Evolutionary conservation across 208 protist genomes (phyloP).

Genomic region (Sergeia podlipaevii): DNA sequence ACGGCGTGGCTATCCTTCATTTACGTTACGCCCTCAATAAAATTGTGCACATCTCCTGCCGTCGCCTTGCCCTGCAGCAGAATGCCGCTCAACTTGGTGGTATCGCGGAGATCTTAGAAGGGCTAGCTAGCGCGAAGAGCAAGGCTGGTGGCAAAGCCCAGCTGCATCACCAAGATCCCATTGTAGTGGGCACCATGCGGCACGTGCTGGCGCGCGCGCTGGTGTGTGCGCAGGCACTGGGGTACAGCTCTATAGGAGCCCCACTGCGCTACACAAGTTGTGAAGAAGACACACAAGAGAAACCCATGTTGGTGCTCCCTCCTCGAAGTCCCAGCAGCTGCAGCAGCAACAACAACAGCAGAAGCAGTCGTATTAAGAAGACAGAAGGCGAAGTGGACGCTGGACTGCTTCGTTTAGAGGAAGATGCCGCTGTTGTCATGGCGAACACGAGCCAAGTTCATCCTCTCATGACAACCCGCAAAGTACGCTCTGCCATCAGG

Average conservation of each 20-base stretch:
- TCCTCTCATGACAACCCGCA: too few species aligned
- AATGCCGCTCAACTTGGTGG: constrained; percentile 46
- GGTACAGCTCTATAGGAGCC: constrained; percentile 25
- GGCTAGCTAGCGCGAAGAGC: too few species aligned
- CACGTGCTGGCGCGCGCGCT: constrained; percentile 59
- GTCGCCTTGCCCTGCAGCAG: constrained; percentile 53
- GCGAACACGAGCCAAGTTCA: too few species aligned
- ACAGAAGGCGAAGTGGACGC: too few species aligned
- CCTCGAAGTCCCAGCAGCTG: constrained; percentile 16
- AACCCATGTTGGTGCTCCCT: constrained; percentile 43
- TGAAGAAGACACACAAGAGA: too few species aligned
- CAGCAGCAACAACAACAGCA: constrained; percentile 9
- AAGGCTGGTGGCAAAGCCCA: too few species aligned
- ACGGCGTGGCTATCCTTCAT: constrained; percentile 77
- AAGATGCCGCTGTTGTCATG: too few species aligned
- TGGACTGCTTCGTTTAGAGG: too few species aligned
- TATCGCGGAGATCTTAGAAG: constrained; percentile 61
- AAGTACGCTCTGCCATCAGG: too few species aligned
- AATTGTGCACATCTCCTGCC: constrained; percentile 74
- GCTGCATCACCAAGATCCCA: too few species aligned
- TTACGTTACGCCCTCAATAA: constrained; percentile 82
- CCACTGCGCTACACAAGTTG: too few species aligned
- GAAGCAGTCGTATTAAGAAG: too few species aligned
- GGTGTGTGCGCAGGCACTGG: constrained; percentile 52
- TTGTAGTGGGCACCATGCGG: constrained; percentile 68